Percentiles rank a stretch among this genome's conserved stretches.
These are phyloP conservation scores for Sphagnum fallax DNA, from an alignment of 228 moss, liverwort and hornwort species.

Conservation along the genomic window DNA sequence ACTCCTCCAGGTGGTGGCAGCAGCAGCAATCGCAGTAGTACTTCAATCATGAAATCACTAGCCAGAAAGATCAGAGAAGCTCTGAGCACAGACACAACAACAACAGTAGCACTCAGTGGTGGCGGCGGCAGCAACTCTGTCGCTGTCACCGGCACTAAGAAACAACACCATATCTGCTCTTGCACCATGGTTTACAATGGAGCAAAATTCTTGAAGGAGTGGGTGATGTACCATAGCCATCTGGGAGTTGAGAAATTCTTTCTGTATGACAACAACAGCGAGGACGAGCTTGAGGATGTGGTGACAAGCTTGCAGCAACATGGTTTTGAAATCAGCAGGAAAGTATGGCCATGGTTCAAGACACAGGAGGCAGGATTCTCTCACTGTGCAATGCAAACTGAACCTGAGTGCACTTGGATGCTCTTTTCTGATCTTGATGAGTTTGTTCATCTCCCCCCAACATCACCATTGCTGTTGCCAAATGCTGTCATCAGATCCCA, in stretches of 20 bases:
- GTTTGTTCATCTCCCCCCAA: conserved; percentile 57
- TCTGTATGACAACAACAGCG: conserved; percentile 85
- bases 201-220: conserved; percentile 79
- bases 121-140: no score
- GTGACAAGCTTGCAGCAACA: conserved; percentile 25
- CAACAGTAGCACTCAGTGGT: neutral
- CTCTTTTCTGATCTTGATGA: conserved; percentile 73
- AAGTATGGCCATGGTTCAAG: conserved; percentile 87
- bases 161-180: conserved; percentile 48
- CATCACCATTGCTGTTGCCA: neutral
- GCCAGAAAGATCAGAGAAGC: neutral
- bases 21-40: no score
- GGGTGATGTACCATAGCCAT: conserved; percentile 71
- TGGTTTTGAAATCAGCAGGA: conserved; percentile 37
- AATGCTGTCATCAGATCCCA: neutral
- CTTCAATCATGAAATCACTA: neutral
- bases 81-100: neutral
- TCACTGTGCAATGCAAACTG: conserved; percentile 51
- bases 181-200: conserved; percentile 92
- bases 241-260: conserved; percentile 79
- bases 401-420: conserved; percentile 68
- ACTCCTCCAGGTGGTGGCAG: neutral
- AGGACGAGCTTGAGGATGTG: conserved; percentile 49
- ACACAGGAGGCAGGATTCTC: conserved; percentile 91
- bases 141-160: neutral